These are phyloP conservation scores for Raffaelea albimanens DNA, from an alignment of 2,329 filamentous ascomycete genomes.

Conservation along the genomic window DNA sequence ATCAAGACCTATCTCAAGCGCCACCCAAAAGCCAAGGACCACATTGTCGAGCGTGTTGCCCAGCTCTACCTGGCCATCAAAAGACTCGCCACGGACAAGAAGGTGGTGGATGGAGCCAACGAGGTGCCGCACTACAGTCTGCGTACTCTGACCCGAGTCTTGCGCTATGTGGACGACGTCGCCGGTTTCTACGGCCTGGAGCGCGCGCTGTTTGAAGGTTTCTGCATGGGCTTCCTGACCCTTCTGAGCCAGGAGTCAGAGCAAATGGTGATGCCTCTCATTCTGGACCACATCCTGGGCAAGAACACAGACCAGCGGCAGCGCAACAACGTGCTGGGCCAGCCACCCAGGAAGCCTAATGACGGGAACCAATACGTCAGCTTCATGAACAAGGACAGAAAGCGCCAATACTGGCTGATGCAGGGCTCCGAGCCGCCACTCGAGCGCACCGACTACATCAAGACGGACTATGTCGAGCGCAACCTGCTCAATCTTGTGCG, in stretches of 20 bases:
- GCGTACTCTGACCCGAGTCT: constrained; percentile 79
- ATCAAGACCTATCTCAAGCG: constrained; percentile 80
- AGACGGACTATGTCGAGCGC: constrained; percentile 87
- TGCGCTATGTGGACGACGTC: constrained; percentile 82
- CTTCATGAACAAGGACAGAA: constrained; percentile 55
- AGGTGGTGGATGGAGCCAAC: constrained; percentile 86
- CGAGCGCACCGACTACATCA: constrained; percentile 83
- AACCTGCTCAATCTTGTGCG: constrained; percentile 92
- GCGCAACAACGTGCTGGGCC: constrained; percentile 61
- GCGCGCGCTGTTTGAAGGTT: constrained; percentile 84
- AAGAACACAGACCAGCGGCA: constrained; percentile 47
- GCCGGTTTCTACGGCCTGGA: constrained; percentile 75
- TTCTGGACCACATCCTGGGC: constrained; percentile 70
- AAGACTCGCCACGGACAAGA: constrained; percentile 67
- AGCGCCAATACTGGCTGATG: constrained; percentile 81
- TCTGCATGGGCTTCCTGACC: constrained; percentile 96
- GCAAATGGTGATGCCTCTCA: constrained; percentile 64
- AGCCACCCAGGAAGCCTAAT: constrained; percentile 65
- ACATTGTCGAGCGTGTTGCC: constrained; percentile 71
- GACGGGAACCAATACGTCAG: constrained; percentile 73
- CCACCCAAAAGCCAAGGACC: constrained; percentile 60
- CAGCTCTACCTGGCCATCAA: constrained; percentile 85
- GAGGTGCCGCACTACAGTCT: constrained; percentile 97
- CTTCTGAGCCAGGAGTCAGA: constrained; percentile 78
- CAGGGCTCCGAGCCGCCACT: constrained; percentile 59